phyloP scores from a whole-genome alignment of 768 basidiomycete species.

The Termitomyces sp. region DNA sequence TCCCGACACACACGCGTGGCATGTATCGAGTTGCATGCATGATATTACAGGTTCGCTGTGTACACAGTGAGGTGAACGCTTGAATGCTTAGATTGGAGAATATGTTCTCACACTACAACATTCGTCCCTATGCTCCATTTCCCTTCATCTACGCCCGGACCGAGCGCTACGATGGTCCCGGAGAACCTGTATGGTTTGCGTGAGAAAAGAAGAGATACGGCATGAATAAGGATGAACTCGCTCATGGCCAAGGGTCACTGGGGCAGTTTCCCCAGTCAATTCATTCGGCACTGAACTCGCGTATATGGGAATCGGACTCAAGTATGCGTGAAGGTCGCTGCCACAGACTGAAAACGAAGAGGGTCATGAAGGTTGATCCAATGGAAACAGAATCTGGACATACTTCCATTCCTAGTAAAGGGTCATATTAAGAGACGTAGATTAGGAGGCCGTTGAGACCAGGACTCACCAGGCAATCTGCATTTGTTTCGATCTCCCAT shows the following conservation, averaged over 20 bases:
- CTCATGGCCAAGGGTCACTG: conserved; percentile 43
- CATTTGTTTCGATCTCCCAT: neutral
- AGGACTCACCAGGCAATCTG: conserved; percentile 24
- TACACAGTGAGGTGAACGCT: neutral
- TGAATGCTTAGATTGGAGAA: conserved; percentile 1
- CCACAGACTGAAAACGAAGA: conserved; percentile 31
- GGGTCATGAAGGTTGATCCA: neutral
- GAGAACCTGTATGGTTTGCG: conserved; percentile 19
- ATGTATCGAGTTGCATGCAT: conserved; percentile 27
- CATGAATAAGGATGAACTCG: conserved; percentile 11
- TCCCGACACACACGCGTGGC: conserved; percentile 26
- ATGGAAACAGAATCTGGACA: conserved; percentile 3
- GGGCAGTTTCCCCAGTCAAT: conserved; percentile 31
- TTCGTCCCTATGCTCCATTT: conserved; percentile 29
- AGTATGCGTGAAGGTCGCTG: conserved; percentile 41
- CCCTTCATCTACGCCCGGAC: conserved; percentile 24
- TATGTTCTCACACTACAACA: conserved; percentile 22
- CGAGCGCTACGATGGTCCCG: conserved; percentile 28
- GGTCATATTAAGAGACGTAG: neutral
- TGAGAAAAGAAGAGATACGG: neutral
- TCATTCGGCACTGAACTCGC: conserved; percentile 28
- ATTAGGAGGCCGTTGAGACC: neutral
- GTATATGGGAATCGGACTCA: conserved; percentile 19
- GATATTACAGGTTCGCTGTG: conserved; percentile 36
- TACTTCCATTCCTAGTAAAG: conserved; percentile 25